Evolutionary conservation across 495 filamentous ascomycete genomes (phyloP).

Genomic region (Bathelium albidoporum): DNA sequence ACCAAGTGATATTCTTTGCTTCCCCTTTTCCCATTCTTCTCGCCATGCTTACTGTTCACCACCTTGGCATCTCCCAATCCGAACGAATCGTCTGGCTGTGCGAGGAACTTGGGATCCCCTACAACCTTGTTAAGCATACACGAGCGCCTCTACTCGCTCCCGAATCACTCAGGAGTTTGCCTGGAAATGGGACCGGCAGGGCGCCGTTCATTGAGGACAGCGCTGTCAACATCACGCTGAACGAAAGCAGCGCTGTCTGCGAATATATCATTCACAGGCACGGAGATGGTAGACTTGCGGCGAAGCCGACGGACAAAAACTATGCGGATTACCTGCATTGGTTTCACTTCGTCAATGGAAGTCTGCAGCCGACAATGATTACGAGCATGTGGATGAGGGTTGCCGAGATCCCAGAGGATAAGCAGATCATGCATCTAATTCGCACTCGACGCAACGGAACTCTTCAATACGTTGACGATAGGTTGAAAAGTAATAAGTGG

Average conservation of each 20-base stretch:
- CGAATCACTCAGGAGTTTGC: slow-evolving; percentile 40
- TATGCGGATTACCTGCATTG: slow-evolving; percentile 52
- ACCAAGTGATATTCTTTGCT: too few relatives aligned
- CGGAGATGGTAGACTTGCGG: slow-evolving; percentile 36
- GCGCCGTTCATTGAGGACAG: slow-evolving; percentile 49
- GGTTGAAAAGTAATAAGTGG: slow-evolving; percentile 38
- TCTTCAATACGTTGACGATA: slow-evolving; percentile 35
- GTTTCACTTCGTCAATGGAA: slow-evolving; percentile 51
- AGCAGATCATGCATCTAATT: slow-evolving; percentile 14
- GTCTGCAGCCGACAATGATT: slow-evolving; percentile 35
- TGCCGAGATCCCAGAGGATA: slow-evolving; percentile 12
- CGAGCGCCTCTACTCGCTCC: slow-evolving; percentile 44
- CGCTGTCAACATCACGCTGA: slow-evolving; percentile 33
- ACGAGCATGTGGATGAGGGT: slow-evolving; percentile 11
- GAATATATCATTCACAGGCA: slow-evolving; percentile 48
- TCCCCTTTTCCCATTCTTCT: too few relatives aligned
- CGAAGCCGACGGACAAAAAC: slow-evolving; percentile 32
- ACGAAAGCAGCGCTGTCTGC: slow-evolving; percentile 44
- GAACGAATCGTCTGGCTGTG: slow-evolving; percentile 54
- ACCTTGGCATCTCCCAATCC: slow-evolving; percentile 46
- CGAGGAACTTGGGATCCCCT: slow-evolving; percentile 49
- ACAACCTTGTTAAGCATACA: slow-evolving; percentile 41
- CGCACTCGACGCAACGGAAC: slow-evolving; percentile 20
- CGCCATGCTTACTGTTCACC: slow-evolving; percentile 48
- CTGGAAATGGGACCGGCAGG: slow-evolving; percentile 41